Conservation (phyloP, 805 yeast genomes). For the Starmerella stellata region DNA sequence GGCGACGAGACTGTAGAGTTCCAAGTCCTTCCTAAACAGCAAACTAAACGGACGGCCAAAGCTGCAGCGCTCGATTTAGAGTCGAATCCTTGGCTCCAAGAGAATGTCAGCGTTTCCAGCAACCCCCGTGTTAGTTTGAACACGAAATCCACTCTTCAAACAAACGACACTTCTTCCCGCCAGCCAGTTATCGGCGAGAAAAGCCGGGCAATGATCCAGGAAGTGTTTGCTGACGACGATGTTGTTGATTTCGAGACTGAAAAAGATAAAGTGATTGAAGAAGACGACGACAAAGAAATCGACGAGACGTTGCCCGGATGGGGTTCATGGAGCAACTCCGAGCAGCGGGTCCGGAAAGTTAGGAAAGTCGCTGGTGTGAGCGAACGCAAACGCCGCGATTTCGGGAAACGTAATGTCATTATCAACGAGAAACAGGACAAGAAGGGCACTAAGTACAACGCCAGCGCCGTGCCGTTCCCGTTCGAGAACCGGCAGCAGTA, state of each 20-base stretch:
- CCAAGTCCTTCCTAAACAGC: neutral
- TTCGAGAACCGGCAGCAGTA: constrained; percentile 86
- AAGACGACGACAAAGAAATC: constrained; percentile 74
- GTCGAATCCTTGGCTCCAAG: constrained; percentile 24
- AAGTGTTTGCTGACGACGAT: constrained; percentile 95
- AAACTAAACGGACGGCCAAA: neutral
- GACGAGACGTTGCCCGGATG: constrained; percentile 87
- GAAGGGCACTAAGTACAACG: constrained; percentile 68
- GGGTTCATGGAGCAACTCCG: constrained; percentile 90
- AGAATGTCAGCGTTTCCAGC: constrained; percentile 4
- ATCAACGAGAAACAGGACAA: constrained; percentile 76
- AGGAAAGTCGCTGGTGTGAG: constrained; percentile 65
- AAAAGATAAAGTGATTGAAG: constrained; percentile 43
- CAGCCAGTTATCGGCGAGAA: neutral
- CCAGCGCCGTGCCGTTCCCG: constrained; percentile 86
- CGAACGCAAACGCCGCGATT: constrained; percentile 59
- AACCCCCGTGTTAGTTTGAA: constrained; percentile 11
- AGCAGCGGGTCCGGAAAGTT: constrained; percentile 39
- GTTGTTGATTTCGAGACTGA: constrained; percentile 63
- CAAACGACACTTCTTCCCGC: neutral
- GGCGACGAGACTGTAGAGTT: constrained; percentile 7
- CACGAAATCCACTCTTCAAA: constrained; percentile 25
- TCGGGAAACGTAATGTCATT: constrained; percentile 58
- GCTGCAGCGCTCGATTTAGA: neutral
- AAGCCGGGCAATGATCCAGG: constrained; percentile 30